Percentiles rank a stretch among this genome's conserved stretches.
phyloP scores from a whole-genome alignment of 306 rosid species.

The Clitoria ternatea region DNA sequence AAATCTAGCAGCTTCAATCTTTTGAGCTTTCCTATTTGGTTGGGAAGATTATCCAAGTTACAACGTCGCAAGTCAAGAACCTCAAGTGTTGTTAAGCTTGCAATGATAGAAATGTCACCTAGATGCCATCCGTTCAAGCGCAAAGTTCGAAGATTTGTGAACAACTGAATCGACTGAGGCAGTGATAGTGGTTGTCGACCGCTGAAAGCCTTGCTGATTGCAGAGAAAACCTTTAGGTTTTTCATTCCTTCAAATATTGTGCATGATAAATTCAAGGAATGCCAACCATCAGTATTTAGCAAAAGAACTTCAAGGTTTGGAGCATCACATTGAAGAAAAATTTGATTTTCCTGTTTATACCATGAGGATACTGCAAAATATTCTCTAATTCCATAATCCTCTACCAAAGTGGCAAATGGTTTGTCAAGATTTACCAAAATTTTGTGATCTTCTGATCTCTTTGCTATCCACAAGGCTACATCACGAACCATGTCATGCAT shows the following conservation, averaged over 20 bases:
- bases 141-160: not conserved
- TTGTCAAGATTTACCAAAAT: not conserved
- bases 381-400: not conserved
- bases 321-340: not conserved
- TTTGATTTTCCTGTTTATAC: not conserved
- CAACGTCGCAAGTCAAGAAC: not conserved
- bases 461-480: slow-evolving; percentile 15
- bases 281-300: not conserved
- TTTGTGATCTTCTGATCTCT: not conserved
- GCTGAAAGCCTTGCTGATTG: too few species aligned
- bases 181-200: not conserved
- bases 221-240: slow-evolving; percentile 8
- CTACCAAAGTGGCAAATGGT: not conserved
- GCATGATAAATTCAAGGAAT: not conserved
- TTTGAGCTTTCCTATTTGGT: not conserved
- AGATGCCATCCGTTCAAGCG: not conserved
- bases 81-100: not conserved
- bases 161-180: not conserved
- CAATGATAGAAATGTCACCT: slow-evolving; percentile 1
- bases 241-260: not conserved
- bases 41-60: not conserved
- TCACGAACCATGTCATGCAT: slow-evolving; percentile 18
- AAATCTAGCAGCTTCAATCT: slow-evolving; percentile 12
- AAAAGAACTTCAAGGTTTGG: slow-evolving; percentile 6
- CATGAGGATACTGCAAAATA: slow-evolving; percentile 7